A percentile compares a stretch with the other conserved stretches of the same genome.
phyloP scores from a whole-genome alignment of 1,284 basidiomycete genomes.

The Bondarzewia mesenterica region DNA sequence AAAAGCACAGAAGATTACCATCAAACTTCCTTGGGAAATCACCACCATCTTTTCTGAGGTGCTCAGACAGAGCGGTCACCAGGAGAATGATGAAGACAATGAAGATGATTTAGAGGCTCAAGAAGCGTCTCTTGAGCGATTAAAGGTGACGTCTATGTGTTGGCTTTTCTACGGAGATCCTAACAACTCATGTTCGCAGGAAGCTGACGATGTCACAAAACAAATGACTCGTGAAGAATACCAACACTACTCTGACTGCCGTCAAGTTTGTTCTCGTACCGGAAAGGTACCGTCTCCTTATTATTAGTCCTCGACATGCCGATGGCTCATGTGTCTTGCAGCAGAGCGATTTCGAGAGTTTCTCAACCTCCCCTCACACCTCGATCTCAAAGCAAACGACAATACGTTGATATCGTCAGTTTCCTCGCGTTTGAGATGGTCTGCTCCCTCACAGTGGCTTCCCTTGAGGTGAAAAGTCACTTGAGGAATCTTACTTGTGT shows the following conservation, averaged over 20 bases:
- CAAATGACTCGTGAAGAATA: constrained; percentile 97
- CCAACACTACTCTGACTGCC: constrained; percentile 94
- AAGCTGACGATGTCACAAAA: constrained; percentile 91
- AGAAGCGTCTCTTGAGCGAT: constrained; percentile 83
- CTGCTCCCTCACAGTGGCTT: constrained; percentile 89
- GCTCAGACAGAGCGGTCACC: constrained; percentile 32
- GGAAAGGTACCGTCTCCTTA: too few species aligned
- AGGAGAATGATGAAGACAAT: constrained; percentile 89
- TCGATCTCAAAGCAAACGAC: too few species aligned
- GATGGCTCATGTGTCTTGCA: constrained; percentile 22
- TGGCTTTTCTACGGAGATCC: neutral
- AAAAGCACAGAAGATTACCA: too few species aligned
- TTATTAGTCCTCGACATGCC: too few species aligned
- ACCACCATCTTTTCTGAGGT: constrained; percentile 87
- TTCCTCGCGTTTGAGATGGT: too few species aligned
- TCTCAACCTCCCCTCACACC: too few species aligned
- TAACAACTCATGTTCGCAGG: constrained; percentile 41
- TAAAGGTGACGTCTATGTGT: constrained; percentile 50
- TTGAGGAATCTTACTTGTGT: constrained; percentile 65
- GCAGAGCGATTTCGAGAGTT: constrained; percentile 95
- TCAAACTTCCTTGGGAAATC: too few species aligned
- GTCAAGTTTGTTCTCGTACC: constrained; percentile 97
- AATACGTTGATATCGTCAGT: too few species aligned
- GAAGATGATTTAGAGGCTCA: constrained; percentile 96
- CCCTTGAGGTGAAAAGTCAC: constrained; percentile 73